Evolutionary conservation across 208 protist genomes (phyloP).

Genomic region (Leishmania lainsoni): DNA sequence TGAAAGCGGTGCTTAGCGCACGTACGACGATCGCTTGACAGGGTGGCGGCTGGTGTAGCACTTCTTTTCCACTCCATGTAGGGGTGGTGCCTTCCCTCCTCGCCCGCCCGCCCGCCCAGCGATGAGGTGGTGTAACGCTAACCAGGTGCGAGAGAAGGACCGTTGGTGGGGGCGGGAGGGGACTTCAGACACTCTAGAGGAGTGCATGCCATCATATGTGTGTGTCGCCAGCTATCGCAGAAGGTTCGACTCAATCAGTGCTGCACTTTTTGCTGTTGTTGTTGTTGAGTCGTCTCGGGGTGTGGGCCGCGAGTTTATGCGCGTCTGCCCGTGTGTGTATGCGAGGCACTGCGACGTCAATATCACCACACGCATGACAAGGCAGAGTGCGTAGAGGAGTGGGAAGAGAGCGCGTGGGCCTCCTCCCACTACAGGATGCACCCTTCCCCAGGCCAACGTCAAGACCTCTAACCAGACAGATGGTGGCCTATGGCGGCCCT

Average conservation of each 20-base stretch:
- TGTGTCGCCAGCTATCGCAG: not conserved
- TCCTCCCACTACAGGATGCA: not conserved
- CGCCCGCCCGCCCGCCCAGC: not conserved
- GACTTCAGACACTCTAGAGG: not conserved
- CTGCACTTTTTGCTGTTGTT: not conserved
- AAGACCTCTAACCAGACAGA: not conserved
- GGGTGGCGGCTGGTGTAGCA: not conserved
- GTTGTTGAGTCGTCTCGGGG: not conserved
- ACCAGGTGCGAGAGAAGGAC: not conserved
- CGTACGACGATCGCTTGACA: not conserved
- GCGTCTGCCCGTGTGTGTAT: not conserved
- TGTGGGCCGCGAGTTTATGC: not conserved
- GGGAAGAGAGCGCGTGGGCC: not conserved
- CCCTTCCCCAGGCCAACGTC: not conserved
- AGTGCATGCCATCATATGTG: not conserved
- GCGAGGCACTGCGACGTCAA: not conserved
- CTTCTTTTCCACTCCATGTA: not conserved
- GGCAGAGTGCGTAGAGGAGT: not conserved
- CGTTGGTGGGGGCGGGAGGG: not conserved
- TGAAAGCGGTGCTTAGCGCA: not conserved
- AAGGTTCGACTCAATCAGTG: not conserved
- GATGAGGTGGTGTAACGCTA: not conserved
- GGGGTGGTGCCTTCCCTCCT: not conserved
- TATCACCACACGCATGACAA: conserved; percentile 22
- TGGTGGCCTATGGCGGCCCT: not conserved